phyloP scores from a whole-genome alignment of 2,329 filamentous ascomycete genomes.

The Diaporthe eres region DNA sequence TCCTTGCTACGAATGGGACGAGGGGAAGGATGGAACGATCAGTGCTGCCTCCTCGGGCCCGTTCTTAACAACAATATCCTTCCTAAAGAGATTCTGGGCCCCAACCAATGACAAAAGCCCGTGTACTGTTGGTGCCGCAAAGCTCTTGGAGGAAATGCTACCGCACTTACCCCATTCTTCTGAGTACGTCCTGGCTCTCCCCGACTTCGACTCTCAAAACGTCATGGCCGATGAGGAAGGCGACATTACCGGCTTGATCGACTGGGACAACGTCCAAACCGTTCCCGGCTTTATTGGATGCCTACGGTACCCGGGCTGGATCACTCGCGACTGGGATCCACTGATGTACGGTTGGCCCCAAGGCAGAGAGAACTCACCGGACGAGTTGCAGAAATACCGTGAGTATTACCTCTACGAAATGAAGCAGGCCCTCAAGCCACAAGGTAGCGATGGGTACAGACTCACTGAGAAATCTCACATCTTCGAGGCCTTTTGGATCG shows the following conservation, averaged over 20 bases:
- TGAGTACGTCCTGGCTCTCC: neutral
- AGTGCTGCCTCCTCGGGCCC: neutral
- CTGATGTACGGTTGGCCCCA: neutral
- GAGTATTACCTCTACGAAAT: neutral
- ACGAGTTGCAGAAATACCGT: neutral
- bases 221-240: neutral
- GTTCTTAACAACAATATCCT: neutral
- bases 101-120: neutral
- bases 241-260: neutral
- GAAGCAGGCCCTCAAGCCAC: neutral
- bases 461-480: neutral
- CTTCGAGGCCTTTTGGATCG: slow-evolving; percentile 4
- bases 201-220: neutral
- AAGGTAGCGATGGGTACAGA: neutral
- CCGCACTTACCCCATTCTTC: neutral
- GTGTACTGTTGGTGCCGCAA: neutral
- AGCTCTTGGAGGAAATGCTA: neutral
- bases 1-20: neutral
- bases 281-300: neutral
- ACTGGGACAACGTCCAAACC: neutral
- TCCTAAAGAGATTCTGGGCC: neutral
- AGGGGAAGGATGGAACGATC: neutral
- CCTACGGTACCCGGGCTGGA: neutral
- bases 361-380: neutral
- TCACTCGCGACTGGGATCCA: neutral